phyloP scores from a whole-genome alignment of 371 early-diverging fungal genomes.

The Choanephora cucurbitarum region DNA sequence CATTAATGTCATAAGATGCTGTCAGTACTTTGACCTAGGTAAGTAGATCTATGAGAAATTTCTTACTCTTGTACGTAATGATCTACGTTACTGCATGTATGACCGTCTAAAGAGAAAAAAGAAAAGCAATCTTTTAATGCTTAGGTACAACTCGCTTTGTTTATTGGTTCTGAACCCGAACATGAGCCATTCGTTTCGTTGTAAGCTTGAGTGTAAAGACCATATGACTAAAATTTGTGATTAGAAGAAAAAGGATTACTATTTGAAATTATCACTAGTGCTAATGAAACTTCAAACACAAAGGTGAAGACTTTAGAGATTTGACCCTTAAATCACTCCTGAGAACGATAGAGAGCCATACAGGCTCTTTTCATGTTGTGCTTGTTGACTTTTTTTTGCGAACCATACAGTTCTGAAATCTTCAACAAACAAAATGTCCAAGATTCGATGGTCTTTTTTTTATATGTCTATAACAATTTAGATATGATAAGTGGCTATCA shows the following conservation, averaged over 20 bases:
- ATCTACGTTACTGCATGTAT: slow-evolving; percentile 29
- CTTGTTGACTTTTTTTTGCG: no score
- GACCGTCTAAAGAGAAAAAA: slow-evolving; percentile 14
- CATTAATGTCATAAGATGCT: slow-evolving; percentile 25
- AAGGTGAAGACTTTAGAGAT: no score
- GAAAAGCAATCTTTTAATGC: slow-evolving; percentile 42
- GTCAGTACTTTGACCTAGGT: slow-evolving; percentile 26
- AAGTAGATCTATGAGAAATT: slow-evolving; percentile 38
- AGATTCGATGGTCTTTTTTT: no score
- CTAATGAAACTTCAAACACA: no score
- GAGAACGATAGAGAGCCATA: no score
- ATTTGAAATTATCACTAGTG: no score
- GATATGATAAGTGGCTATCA: no score
- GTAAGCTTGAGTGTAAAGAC: slow-evolving; percentile 25
- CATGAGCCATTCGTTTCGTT: slow-evolving; percentile 48
- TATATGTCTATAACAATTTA: no score
- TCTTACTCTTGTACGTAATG: slow-evolving; percentile 41
- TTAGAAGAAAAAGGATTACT: slow-evolving; percentile 5
- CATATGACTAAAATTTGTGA: slow-evolving; percentile 33
- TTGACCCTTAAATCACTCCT: no score
- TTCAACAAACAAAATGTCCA: no score
- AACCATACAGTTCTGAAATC: no score
- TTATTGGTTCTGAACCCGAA: slow-evolving; percentile 47
- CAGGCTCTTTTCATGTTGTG: no score
- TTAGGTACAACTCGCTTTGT: slow-evolving; percentile 46